Base-by-base conservation (phyloP, 768 basidiomycete genomes). In the Collybiopsis confluens region DNA sequence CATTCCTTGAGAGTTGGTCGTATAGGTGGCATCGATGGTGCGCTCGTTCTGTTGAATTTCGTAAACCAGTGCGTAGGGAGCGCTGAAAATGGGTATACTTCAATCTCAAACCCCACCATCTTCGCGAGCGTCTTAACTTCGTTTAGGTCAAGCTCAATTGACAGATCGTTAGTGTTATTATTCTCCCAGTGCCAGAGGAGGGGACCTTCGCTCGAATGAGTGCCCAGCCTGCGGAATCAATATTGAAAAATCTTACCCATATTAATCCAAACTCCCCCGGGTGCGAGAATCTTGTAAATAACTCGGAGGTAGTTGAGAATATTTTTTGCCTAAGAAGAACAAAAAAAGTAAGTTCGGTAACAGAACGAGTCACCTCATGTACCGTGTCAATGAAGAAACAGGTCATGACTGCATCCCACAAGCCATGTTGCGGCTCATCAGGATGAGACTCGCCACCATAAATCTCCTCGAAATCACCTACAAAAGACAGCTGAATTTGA, bases 321-420 rank as follows among this genome's bases (percentile, higher is more conserved):
- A 64, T 98, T 96, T 63, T 94, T 89, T 1, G 93, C 92, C 90
- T 94, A 47, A 44, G 35, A 21, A 16, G 26, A 30, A 24, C 21
- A 37, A 10, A 23, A 26, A n/a, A 41, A 20, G 24, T 16, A 46
- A 30, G 28, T 54, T 15, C 16, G n/a, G 21, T 48, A 4, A 36
- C 40, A 9, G 37, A 16, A 52, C 7, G 15, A 45, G 24, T 4
- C 2, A n/a, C 18, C 30, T 24, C 47, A 62, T 79, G 57, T 60
- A 92, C 93, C 3, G 94, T 97, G 64, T 99, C 95, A 46, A 98
- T 86, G 74, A 98, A 98, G 78, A 98, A 98, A 65, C 93, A 98
- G 1, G 94, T 98, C 58, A 97, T 68, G 6, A 98, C 79, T 0
- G 89, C 90, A 59, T 96, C 85, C 92, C 92, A 98, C 59, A 81